Conservation (phyloP, 2,329 filamentous ascomycete genomes). For the Aspergillus puulaauensis region DNA sequence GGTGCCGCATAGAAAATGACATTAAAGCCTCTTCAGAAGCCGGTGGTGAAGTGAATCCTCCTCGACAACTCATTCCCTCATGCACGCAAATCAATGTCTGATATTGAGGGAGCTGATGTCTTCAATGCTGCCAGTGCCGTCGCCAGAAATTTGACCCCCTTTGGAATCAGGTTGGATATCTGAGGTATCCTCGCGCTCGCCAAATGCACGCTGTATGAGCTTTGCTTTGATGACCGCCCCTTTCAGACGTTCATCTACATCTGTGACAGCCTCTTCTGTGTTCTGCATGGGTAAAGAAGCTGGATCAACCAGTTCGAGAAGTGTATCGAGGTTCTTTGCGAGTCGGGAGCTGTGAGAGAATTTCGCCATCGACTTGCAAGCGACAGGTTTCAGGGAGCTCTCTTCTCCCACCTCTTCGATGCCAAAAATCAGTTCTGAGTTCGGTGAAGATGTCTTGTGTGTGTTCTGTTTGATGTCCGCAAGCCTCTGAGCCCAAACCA, state of each 20-base stretch:
- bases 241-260: conserved; percentile 87
- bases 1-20: not conserved
- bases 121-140: conserved; percentile 48
- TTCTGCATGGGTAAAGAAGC: conserved; percentile 77
- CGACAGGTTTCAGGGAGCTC: conserved; percentile 26
- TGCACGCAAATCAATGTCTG: conserved; percentile 31
- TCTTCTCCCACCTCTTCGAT: conserved; percentile 15
- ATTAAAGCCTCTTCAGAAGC: not conserved
- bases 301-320: conserved; percentile 77
- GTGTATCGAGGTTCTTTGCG: conserved; percentile 70
- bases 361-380: conserved; percentile 43
- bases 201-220: conserved; percentile 72
- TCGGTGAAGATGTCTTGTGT: not conserved
- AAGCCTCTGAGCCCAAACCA: conserved; percentile 80
- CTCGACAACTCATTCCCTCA: not conserved
- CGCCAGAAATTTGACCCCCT: conserved; percentile 28
- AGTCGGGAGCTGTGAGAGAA: conserved; percentile 63
- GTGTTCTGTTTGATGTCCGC: conserved; percentile 29
- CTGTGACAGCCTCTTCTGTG: conserved; percentile 81
- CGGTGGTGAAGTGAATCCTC: not conserved
- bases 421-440: conserved; percentile 1
- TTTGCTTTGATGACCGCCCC: conserved; percentile 80
- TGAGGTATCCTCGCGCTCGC: conserved; percentile 42
- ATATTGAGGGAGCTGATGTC: conserved; percentile 45
- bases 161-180: conserved; percentile 30